A percentile compares a stretch with the other conserved stretches of the same genome.
Conservation (phyloP, 352 stramenopile genomes). For the Pythium brassicae region DNA sequence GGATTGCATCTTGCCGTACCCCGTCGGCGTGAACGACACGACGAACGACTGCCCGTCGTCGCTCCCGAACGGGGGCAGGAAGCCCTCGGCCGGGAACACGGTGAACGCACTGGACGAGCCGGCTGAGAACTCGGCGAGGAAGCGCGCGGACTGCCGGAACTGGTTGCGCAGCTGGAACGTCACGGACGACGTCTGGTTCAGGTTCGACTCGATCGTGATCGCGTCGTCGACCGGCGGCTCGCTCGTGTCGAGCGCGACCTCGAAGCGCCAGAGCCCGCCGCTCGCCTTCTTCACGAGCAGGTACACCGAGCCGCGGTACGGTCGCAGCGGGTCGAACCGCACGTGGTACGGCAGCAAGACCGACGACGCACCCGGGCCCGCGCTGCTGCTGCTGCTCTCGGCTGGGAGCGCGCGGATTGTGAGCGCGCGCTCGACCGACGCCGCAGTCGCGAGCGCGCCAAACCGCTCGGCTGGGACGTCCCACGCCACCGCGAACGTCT, state of each 20-base stretch:
- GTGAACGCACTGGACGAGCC: slow-evolving; percentile 87
- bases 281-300: slow-evolving; percentile 77
- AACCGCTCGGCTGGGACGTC: slow-evolving; percentile 62
- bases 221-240: slow-evolving; percentile 85
- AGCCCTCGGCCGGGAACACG: slow-evolving; percentile 74
- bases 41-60: slow-evolving; percentile 73
- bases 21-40: slow-evolving; percentile 88
- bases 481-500: slow-evolving; percentile 56
- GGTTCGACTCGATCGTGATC: slow-evolving; percentile 80
- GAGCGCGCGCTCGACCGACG: slow-evolving; percentile 51
- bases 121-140: slow-evolving; percentile 85
- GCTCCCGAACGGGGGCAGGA: slow-evolving; percentile 71
- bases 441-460: slow-evolving; percentile 33
- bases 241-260: slow-evolving; percentile 72
- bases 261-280: slow-evolving; percentile 85
- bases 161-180: slow-evolving; percentile 88
- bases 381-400: background rate
- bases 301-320: slow-evolving; percentile 71
- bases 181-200: slow-evolving; percentile 84
- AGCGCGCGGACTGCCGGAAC: slow-evolving; percentile 65
- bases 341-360: slow-evolving; percentile 44
- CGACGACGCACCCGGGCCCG: background rate
- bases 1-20: slow-evolving; percentile 90
- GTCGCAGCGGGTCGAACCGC: slow-evolving; percentile 83
- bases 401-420: slow-evolving; percentile 28